Evolutionary conservation across 2,329 filamentous ascomycete genomes (phyloP).

Genomic region (Verticillium klebahnii): DNA sequence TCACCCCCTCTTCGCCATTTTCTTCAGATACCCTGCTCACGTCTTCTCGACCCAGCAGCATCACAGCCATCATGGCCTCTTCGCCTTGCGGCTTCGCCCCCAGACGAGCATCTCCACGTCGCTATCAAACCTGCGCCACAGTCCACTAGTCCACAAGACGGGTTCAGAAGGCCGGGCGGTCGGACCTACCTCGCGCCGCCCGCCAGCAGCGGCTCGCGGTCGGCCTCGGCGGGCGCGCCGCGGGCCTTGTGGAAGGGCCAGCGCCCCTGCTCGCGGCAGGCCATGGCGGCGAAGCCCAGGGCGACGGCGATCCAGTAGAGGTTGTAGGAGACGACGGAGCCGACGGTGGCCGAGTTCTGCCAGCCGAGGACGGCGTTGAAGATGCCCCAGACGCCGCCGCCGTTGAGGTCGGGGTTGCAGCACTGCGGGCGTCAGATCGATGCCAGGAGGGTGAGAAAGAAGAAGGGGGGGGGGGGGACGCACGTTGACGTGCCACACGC

Average conservation of each 20-base stretch:
- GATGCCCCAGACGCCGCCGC: slow-evolving; percentile 66
- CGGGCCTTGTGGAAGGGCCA: background rate
- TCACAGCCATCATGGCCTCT: background rate
- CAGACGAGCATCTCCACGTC: background rate
- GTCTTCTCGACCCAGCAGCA: no score
- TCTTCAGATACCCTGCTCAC: no score
- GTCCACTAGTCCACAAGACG: background rate
- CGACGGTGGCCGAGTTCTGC: slow-evolving; percentile 15
- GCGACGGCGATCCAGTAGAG: slow-evolving; percentile 14
- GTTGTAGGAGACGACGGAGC: slow-evolving; percentile 15
- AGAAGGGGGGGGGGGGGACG: slow-evolving; percentile 18
- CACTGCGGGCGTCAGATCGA: slow-evolving; percentile 47
- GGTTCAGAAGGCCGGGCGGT: background rate
- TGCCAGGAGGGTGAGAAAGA: no score
- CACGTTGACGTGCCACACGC: slow-evolving; percentile 78
- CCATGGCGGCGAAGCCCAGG: slow-evolving; percentile 11
- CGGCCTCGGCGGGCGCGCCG: background rate
- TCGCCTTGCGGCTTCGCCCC: background rate
- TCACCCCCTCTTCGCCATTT: no score
- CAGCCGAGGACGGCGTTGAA: slow-evolving; percentile 71
- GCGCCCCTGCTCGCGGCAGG: slow-evolving; percentile 10
- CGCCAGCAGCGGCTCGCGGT: background rate
- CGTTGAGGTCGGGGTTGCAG: slow-evolving; percentile 60
- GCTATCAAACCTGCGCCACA: background rate
- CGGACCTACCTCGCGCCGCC: background rate